Base-by-base conservation (phyloP, 1,284 basidiomycete species). In the Rhodotorula sp. region DNA sequence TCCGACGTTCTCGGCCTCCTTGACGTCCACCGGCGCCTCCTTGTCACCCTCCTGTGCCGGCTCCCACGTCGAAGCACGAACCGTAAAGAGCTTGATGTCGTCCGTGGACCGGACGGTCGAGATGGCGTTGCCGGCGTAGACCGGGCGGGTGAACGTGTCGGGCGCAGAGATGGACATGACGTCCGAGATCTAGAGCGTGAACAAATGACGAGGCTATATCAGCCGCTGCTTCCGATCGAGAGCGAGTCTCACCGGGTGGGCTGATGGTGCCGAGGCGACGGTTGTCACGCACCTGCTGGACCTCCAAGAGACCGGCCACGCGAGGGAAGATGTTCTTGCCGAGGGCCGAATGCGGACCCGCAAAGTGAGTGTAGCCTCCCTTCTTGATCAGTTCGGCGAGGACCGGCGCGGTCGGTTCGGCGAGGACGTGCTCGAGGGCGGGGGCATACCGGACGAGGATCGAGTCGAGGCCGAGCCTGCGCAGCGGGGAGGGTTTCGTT, bases 41-140 rank as follows among this genome's bases (percentile, higher is more conserved):
- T 85, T 85, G 31, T 86, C 85, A 58, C 83, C 82, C 58, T 80
- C 81, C 8, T 80, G 71, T 6, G 84, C 80, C 21, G 92, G 90
- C 67, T 90, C 85, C 82, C 98, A 99, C 10, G 94, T 92, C 5
- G 96, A 97, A n/a, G 90, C 88, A 73, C 97, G 89, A 57, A 99
- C 92, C 43, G 97, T 98, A 83, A 99, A 91, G 81, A 99, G 88
- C 82, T 97, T 98, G 84, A 96, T 84, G 63, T 87, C 86, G 80
- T 94, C 85, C 72, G 80, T 82, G 48, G 87, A 91, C 77, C 90
- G 89, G 77, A 99, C 89, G 60, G 94, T 97, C 48, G 94, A 87
- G 75, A 99, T 93, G 61, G 97, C 97, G 81, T 99, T 99, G 63
- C 97, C 97, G 63, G 97, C 97, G 80, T 99, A 99, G 81, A 99